Evolutionary conservation across 2,329 filamentous ascomycete genomes (phyloP), one percentile per base, ranked within the genome.

Genomic region (Claviceps arundinis): DNA sequence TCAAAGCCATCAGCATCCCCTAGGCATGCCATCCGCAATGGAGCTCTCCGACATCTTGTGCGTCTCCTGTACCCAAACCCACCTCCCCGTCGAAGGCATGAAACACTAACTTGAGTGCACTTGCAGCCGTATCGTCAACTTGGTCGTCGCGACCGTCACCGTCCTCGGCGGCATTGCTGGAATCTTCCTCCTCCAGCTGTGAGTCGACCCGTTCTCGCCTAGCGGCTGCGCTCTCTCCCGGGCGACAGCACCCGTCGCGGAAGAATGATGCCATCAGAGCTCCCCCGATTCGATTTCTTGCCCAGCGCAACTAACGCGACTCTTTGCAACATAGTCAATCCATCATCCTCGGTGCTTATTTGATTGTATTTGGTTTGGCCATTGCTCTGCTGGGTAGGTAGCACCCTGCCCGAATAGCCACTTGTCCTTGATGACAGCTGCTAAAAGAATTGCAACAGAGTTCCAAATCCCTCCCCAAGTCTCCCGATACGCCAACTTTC

Each of bases 401-500:
- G 26, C 26, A 24, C 53, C 41, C 44, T 52, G 26, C 1, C 14
- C 50, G 8, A 9, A 22, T 9, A 7, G 37, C 34, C 26, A 42
- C 49, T 1, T 13, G 30, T 30, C 8, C 30, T 13, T 37, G 38
- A 41, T 40, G 17, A 42, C 24, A 45, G 34, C 44, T 42, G 41
- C 62, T 67, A 56, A 67, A 57, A 58, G 51, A 38, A 11, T 30
- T 11, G 38, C 62, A 77, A 30, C 26, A 47, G 93, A 98, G 71
- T 95, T 97, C 74, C 86, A 95, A 70, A 91, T 96, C 61, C 91
- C 93, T 49, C 88, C 90, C 54, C 90, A 95, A 68, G 78, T 95
- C 51, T 85, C 89, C 54, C 85, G 89, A 72, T 95, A 97, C 74
- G 91, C 89, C 51, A 95, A 89, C 11, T 98, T 98, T 76, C 84